A percentile compares a stretch with the other conserved stretches of the same genome.
These are phyloP conservation scores for Podospora sp. DNA, from an alignment of 495 filamentous ascomycete genomes.

Conservation along the genomic window DNA sequence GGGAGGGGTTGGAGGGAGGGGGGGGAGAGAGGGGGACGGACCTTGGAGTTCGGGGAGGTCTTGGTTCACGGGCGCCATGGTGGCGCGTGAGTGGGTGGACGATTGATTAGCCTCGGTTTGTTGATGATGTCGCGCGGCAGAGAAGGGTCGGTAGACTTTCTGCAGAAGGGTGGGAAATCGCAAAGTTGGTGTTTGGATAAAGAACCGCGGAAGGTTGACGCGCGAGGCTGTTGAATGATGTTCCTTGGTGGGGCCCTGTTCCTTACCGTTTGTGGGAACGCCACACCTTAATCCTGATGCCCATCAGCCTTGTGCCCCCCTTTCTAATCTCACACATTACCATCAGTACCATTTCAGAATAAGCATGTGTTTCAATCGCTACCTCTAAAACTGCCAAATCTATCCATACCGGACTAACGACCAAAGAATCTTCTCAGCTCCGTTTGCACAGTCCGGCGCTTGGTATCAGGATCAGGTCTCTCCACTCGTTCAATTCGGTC, in stretches of 20 bases:
- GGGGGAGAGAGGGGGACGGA: constrained; percentile 25
- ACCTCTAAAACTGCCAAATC: neutral
- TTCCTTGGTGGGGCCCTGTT: neutral
- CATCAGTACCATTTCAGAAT: neutral
- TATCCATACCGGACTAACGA: constrained; percentile 2
- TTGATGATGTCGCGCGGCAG: neutral
- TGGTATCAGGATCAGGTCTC: neutral
- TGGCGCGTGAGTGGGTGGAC: constrained; percentile 6
- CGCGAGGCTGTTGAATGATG: neutral
- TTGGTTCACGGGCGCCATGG: constrained; percentile 52
- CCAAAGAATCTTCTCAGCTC: constrained; percentile 45
- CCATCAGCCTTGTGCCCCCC: neutral
- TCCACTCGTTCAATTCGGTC: no score
- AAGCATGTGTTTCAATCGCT: neutral
- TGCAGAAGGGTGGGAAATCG: neutral
- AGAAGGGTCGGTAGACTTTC: neutral
- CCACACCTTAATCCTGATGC: neutral
- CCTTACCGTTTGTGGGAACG: neutral
- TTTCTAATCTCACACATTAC: neutral
- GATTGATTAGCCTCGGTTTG: neutral
- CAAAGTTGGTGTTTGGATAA: neutral
- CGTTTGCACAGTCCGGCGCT: constrained; percentile 31
- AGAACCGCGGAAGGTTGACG: neutral
- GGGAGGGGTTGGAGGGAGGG: neutral
- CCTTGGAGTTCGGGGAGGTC: constrained; percentile 52